These are phyloP conservation scores for Verticillium isaacii DNA, from an alignment of 2,329 filamentous ascomycete species.

Conservation along the genomic window DNA sequence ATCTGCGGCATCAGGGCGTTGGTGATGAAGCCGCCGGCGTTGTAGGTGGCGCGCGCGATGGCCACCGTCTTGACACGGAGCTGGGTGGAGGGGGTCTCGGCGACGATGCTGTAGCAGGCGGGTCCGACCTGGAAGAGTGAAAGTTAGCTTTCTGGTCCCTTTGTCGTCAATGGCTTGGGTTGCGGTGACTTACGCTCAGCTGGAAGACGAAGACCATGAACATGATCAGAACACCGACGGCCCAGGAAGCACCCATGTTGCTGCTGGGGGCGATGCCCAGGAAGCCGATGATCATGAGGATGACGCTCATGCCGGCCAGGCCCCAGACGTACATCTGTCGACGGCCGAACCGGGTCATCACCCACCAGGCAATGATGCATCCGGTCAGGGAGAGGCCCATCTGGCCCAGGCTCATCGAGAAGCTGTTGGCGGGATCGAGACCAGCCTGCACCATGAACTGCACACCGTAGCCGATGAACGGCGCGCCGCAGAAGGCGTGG, in stretches of 20 bases:
- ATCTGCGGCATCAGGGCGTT: constrained; percentile 45
- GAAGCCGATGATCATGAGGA: constrained; percentile 35
- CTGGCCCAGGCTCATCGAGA: constrained; percentile 40
- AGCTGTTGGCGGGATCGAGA: constrained; percentile 36
- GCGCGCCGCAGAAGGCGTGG: constrained; percentile 42
- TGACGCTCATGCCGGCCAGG: constrained; percentile 30
- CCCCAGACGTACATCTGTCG: constrained; percentile 45
- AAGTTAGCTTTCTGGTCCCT: background rate
- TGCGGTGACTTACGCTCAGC: constrained; percentile 27
- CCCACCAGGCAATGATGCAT: constrained; percentile 44
- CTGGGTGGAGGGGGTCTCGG: constrained; percentile 48
- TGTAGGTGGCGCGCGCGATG: constrained; percentile 41
- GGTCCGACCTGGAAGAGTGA: constrained; percentile 33
- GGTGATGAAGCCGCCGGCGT: constrained; percentile 45
- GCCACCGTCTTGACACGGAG: constrained; percentile 52
- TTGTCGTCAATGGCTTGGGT: too few relatives aligned
- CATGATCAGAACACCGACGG: constrained; percentile 42
- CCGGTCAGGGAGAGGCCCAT: constrained; percentile 47
- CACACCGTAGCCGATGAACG: constrained; percentile 14
- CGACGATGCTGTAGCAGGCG: constrained; percentile 45
- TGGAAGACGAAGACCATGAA: constrained; percentile 50
- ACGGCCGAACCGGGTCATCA: constrained; percentile 44
- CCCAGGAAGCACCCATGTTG: constrained; percentile 26
- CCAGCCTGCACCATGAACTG: constrained; percentile 34
- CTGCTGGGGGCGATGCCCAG: constrained; percentile 24